phyloP scores from a whole-genome alignment of 2,329 filamentous ascomycete genomes.

The Ophiobolus disseminans region DNA sequence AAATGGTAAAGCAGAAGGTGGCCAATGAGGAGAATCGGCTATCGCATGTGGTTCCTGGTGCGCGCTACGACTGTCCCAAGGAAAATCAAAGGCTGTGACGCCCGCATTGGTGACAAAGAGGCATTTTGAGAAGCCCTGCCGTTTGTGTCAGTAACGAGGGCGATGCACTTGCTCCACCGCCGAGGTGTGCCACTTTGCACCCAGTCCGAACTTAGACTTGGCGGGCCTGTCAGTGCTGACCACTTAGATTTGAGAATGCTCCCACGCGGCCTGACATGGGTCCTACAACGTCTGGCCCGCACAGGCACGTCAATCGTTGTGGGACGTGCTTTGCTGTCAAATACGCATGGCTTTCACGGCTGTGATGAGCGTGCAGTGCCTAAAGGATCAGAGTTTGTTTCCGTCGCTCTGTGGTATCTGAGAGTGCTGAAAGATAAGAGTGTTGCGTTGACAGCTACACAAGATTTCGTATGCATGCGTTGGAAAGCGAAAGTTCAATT shows the following conservation, averaged over 20 bases:
- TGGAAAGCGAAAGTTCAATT: too few species aligned
- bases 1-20: slow-evolving; percentile 12
- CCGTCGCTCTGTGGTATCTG: too few species aligned
- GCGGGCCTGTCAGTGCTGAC: slow-evolving; percentile 18
- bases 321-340: slow-evolving; percentile 9
- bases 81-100: slow-evolving; percentile 22
- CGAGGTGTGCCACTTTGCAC: slow-evolving; percentile 27
- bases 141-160: slow-evolving; percentile 24
- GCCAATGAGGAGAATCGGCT: slow-evolving; percentile 24
- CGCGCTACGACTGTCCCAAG: slow-evolving; percentile 23
- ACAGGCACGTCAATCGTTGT: slow-evolving; percentile 13
- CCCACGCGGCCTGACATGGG: slow-evolving; percentile 11
- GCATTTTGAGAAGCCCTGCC: slow-evolving; percentile 24
- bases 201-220: slow-evolving; percentile 25
- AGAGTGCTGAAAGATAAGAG: background rate
- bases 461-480: too few species aligned
- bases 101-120: slow-evolving; percentile 31
- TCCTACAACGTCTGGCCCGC: slow-evolving; percentile 11
- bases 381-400: too few species aligned
- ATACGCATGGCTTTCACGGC: background rate
- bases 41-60: slow-evolving; percentile 28
- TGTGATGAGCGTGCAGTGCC: background rate
- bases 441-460: too few species aligned
- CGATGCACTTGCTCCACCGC: slow-evolving; percentile 23
- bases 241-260: slow-evolving; percentile 20